Conservation (phyloP, 2,329 filamentous ascomycete genomes). For the Cladosporium colombiae region DNA sequence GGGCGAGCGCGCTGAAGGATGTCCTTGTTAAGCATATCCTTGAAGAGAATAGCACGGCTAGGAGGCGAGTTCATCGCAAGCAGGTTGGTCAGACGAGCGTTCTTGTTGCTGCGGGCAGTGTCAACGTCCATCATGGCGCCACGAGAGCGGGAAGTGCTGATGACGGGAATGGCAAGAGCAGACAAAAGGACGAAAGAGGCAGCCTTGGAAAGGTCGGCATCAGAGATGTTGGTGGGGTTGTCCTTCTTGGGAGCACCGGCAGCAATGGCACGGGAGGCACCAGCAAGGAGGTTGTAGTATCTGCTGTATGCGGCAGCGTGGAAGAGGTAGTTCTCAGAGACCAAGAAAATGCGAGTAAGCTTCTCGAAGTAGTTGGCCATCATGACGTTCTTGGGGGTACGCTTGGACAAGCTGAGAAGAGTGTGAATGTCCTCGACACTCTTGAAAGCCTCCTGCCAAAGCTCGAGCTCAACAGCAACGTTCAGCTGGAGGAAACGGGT, state of each 20-base stretch:
- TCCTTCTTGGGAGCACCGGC: slow-evolving; percentile 88
- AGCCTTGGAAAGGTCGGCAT: slow-evolving; percentile 88
- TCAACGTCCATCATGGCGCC: slow-evolving; percentile 96
- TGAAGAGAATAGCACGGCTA: slow-evolving; percentile 87
- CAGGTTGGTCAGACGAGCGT: slow-evolving; percentile 92
- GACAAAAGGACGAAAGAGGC: slow-evolving; percentile 95
- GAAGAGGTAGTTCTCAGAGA: slow-evolving; percentile 99
- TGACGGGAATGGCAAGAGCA: slow-evolving; percentile 96
- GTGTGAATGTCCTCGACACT: slow-evolving; percentile 99
- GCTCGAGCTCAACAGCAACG: slow-evolving; percentile 93
- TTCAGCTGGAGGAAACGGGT: slow-evolving; percentile 98
- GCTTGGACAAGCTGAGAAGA: slow-evolving; percentile 94
- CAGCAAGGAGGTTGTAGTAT: slow-evolving; percentile 94
- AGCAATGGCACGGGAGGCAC: slow-evolving; percentile 80
- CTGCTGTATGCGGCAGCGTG: slow-evolving; percentile 96
- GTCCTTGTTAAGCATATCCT: slow-evolving; percentile 92
- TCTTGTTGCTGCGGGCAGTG: slow-evolving; percentile 98
- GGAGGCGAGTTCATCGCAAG: slow-evolving; percentile 90
- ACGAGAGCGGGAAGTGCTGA: slow-evolving; percentile 94
- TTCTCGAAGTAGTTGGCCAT: slow-evolving; percentile 99
- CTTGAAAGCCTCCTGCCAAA: slow-evolving; percentile 99
- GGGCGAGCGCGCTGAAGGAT: slow-evolving; percentile 88
- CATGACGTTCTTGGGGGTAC: slow-evolving; percentile 97
- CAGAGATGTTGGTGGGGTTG: slow-evolving; percentile 78
- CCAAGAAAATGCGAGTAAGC: slow-evolving; percentile 95